phyloP scores from a whole-genome alignment of 805 yeast species.

The Starmerella cellae region DNA sequence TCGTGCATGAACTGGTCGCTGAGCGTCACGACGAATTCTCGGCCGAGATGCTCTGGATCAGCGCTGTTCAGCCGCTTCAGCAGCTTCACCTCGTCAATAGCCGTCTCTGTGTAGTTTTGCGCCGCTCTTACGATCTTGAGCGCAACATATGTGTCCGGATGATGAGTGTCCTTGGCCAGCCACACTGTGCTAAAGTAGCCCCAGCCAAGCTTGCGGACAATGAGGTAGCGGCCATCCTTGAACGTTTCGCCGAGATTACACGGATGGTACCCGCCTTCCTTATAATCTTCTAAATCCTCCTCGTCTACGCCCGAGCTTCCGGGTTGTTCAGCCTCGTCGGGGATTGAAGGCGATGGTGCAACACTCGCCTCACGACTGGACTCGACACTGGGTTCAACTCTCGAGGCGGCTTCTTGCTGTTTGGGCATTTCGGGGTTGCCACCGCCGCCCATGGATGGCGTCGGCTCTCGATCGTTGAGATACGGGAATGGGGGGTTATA shows the following conservation, averaged over 20 bases:
- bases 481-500: no score
- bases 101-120: conserved; percentile 81
- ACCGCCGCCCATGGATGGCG: background rate
- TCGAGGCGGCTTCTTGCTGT: no score
- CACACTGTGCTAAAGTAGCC: conserved; percentile 96
- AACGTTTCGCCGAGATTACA: conserved; percentile 77
- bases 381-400: no score
- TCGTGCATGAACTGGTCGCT: conserved; percentile 72
- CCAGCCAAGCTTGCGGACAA: conserved; percentile 93
- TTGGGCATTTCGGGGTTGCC: no score
- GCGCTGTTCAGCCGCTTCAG: conserved; percentile 49
- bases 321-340: background rate
- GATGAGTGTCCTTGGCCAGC: conserved; percentile 57
- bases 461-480: background rate
- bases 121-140: conserved; percentile 89
- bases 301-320: conserved; percentile 37
- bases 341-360: no score
- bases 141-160: conserved; percentile 64
- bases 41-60: conserved; percentile 63
- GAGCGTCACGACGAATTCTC: conserved; percentile 63
- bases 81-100: conserved; percentile 79
- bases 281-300: conserved; percentile 75
- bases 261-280: conserved; percentile 92
- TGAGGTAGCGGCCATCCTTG: conserved; percentile 58
- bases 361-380: no score